Evolutionary conservation across 1,284 basidiomycete species (phyloP), one percentile per base, ranked within the genome.

Genomic region (Sanghuangporus sanghuang): DNA sequence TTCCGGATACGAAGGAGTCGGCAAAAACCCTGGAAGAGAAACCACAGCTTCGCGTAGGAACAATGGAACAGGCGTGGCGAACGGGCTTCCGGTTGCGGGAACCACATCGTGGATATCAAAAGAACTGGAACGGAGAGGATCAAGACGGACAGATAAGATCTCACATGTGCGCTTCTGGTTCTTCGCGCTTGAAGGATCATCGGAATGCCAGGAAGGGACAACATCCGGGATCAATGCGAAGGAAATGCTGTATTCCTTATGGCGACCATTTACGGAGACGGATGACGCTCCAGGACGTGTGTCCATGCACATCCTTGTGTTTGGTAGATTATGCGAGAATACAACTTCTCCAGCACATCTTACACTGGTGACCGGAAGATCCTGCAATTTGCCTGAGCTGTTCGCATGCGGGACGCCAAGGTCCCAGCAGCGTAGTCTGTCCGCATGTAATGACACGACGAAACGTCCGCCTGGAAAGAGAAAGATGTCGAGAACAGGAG

Each of bases 381-480:
- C 21, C 16, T 42, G 40, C 2, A 42, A 42, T 42, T 42, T 42
- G 40, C 21, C 44, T 18, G 44, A 18, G 44, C 44, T 18, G 16
- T n/a, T 46, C 12, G 18, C 8, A 46, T 55, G 11, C 21, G 63
- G 63, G 55, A 60, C 54, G 16, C 63, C 63, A 9, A 64, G 52
- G 36, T 64, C 63, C 63, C 59, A 64, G 44, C 57, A 61, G 21
- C 58, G 59, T 21, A 61, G 35, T 18, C 63, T 36, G 38, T 64
- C 54, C 3, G 16, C 32, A 35, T 64, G 63, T 16, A 40, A 23
- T 1, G 59, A 38, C 21, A 64, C 44, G 6, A 60, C 52, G 32
- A 55, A 60, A 7, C 63, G 57, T n/a, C 63, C 63, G 3, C 63
- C 63, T 7, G 52, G 59, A 40, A 64, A 53, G 27, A 64, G 63